phyloP scores from a whole-genome alignment of 441 rosid genomes.

The Daphne laureola region DNA sequence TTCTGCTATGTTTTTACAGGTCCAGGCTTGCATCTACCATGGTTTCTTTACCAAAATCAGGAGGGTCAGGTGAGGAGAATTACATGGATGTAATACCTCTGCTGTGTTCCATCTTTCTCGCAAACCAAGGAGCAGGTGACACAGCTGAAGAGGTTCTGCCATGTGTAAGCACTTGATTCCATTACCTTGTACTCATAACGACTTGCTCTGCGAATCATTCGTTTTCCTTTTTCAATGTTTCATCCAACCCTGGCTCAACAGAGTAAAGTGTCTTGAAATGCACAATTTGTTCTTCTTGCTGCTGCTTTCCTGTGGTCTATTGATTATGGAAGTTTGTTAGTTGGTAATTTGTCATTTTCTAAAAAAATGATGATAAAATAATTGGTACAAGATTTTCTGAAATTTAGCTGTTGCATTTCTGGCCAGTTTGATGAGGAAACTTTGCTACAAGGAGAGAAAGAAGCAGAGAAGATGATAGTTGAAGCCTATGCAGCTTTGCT shows the following conservation, averaged over 20 bases:
- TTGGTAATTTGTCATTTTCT: conserved; percentile 8
- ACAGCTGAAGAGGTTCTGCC: conserved; percentile 46
- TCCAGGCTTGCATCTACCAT: conserved; percentile 71
- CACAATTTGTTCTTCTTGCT: too few relatives aligned
- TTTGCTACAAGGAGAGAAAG: conserved; percentile 85
- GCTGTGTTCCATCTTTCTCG: conserved; percentile 79
- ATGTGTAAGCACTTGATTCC: conserved; percentile 51
- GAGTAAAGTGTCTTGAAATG: too few relatives aligned
- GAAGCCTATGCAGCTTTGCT: conserved; percentile 95
- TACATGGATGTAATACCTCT: conserved; percentile 59
- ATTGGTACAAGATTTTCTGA: background rate
- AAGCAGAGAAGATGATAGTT: conserved; percentile 96
- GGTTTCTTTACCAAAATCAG: conserved; percentile 41
- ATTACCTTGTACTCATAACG: background rate
- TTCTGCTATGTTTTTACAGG: conserved; percentile 31
- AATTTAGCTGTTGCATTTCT: background rate
- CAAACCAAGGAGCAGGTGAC: conserved; percentile 65
- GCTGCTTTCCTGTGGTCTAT: background rate
- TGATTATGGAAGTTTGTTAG: background rate
- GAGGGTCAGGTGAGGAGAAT: conserved; percentile 40
- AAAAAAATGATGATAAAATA: conserved; percentile 4
- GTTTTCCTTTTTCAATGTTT: background rate
- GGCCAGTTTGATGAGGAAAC: conserved; percentile 76
- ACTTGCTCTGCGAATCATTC: background rate
- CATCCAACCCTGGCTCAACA: background rate